Base-by-base conservation (phyloP, 2,329 filamentous ascomycete species). In the Ustilaginoidea virens region DNA sequence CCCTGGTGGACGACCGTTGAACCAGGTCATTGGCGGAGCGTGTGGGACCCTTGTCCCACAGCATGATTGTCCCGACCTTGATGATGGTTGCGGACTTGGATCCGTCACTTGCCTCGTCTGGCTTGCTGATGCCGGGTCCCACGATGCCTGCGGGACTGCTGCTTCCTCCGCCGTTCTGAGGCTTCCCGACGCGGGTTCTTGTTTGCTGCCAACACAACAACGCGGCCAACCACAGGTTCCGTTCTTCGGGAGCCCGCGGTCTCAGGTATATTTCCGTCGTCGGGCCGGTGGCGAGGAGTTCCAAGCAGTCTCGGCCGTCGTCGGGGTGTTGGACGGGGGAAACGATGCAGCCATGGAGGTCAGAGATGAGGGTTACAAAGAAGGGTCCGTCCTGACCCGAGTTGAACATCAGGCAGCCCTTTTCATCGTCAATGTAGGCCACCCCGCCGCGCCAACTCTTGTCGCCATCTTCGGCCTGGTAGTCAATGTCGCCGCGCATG, bases 21-120 rank as follows among this genome's bases (percentile, higher is more conserved):
- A 69, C 60, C 32, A 74, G 65, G 12, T 68, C 59, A 25, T 61
- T 56, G 5, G 72, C 68, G 21, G 65, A 63, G 12, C 54, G 52
- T 9, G 69, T 61, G 5, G 58, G 46, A 2, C 75, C 77, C 48
- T 80, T 90, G 53, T 96, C 85, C 87, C 86, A 94, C 26, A 92
- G 64, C 46, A 85, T 75, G 47, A 93, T 71, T 47, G 85, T 86
- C 31, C 85, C 90, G 27, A 94, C 82, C 49, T 96, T 98, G 59
- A 96, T 96, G 39, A 96, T 90, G 31, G 77, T 90, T 2, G 52
- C 45, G 2, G 49, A 38, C 17, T 49, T 57, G 39, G 39, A 29
- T 23, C 44, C 49, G 21, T 54, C 47, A 12, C 42, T 40, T 2
- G 47, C 48, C 27, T 42, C 41, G 17, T 50, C 48, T 23, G 60